Conservation (phyloP, 1,139 yeast genomes). For the Pichiaceae sp. region DNA sequence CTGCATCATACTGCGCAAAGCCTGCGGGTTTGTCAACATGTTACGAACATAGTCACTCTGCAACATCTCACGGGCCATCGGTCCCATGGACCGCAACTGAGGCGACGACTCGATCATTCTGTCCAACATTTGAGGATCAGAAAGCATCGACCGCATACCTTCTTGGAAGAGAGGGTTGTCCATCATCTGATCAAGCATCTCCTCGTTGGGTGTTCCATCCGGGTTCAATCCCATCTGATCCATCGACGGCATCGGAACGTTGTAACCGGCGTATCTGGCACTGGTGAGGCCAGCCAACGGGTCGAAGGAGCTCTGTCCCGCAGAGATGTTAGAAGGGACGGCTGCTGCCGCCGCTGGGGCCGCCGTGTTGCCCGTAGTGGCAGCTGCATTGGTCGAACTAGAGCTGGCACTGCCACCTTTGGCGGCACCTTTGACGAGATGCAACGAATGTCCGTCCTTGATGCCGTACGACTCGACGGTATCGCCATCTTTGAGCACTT, state of each 20-base stretch:
- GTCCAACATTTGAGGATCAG: constrained; percentile 78
- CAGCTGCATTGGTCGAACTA: constrained; percentile 10
- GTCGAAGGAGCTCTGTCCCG: constrained; percentile 86
- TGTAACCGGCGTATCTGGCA: constrained; percentile 89
- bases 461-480: constrained; percentile 70
- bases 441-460: constrained; percentile 80
- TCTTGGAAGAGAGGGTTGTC: constrained; percentile 75
- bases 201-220: constrained; percentile 86
- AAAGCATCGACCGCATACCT: constrained; percentile 68
- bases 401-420: constrained; percentile 22
- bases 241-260: constrained; percentile 76
- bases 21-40: constrained; percentile 79
- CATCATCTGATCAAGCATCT: constrained; percentile 66
- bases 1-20: constrained; percentile 75
- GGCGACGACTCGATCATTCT: constrained; percentile 78
- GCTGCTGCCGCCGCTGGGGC: constrained; percentile 18
- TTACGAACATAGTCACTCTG: constrained; percentile 80
- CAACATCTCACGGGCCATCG: constrained; percentile 78
- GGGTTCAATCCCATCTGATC: constrained; percentile 61
- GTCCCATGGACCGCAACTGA: constrained; percentile 78
- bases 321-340: constrained; percentile 69
- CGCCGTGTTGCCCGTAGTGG: constrained; percentile 17
- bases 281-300: constrained; percentile 90
- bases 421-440: constrained; percentile 67
- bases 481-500: constrained; percentile 81